These are phyloP conservation scores for Saccharomyces kudriavzevii DNA, from an alignment of 805 yeast genomes.

Conservation along the genomic window DNA sequence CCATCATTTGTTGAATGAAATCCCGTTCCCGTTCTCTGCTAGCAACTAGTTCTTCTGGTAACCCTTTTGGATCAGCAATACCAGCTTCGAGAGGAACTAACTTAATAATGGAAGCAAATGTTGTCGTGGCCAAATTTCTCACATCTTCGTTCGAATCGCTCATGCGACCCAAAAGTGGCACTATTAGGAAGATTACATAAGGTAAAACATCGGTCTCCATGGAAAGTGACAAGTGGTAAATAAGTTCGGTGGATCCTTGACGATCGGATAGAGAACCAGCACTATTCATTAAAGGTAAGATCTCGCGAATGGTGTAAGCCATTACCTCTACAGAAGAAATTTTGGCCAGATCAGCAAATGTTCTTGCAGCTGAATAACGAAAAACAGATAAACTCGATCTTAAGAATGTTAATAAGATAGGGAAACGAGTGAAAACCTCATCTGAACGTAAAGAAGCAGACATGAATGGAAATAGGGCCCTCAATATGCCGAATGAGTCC, in stretches of 20 bases:
- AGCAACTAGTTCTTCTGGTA: constrained; percentile 72
- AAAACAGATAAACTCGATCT: constrained; percentile 71
- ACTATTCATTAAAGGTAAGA: constrained; percentile 74
- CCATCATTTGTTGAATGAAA: constrained; percentile 96
- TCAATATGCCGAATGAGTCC: constrained; percentile 75
- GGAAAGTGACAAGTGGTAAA: constrained; percentile 72
- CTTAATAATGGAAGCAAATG: constrained; percentile 93
- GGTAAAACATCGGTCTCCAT: constrained; percentile 91
- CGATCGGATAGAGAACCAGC: constrained; percentile 63
- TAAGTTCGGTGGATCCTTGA: constrained; percentile 90
- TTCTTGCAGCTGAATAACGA: constrained; percentile 83
- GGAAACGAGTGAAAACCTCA: constrained; percentile 46
- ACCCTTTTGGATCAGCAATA: constrained; percentile 86
- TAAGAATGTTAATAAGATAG: constrained; percentile 45
- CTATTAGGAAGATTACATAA: constrained; percentile 88
- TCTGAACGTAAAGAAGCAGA: constrained; percentile 37
- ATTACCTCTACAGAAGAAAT: constrained; percentile 63
- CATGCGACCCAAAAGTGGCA: constrained; percentile 95
- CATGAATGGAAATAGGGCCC: constrained; percentile 64
- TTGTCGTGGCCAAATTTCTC: constrained; percentile 85
- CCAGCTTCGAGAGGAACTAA: constrained; percentile 96
- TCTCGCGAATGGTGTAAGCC: constrained; percentile 65
- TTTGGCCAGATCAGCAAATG: constrained; percentile 71
- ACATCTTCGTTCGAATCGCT: constrained; percentile 87
- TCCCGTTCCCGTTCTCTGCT: constrained; percentile 93